These are phyloP conservation scores for Nothophaeocryptopus gaeumannii DNA, from an alignment of 2,329 filamentous ascomycete genomes.

Conservation along the genomic window DNA sequence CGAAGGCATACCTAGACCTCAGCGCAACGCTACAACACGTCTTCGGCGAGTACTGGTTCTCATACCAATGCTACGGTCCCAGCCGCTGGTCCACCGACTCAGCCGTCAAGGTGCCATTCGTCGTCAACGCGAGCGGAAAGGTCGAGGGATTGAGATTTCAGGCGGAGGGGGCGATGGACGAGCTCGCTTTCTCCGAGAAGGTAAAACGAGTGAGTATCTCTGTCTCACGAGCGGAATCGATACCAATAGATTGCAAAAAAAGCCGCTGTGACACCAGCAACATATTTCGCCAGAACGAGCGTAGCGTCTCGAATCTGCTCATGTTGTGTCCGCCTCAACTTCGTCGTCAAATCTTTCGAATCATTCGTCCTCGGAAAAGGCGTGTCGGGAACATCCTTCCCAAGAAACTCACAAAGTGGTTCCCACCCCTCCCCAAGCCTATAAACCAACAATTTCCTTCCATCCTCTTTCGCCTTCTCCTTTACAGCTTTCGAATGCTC, in stretches of 20 bases:
- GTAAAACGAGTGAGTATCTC: conserved; percentile 1
- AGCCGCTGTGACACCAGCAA: too few species aligned
- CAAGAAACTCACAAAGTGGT: conserved; percentile 31
- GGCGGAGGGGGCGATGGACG: conserved; percentile 10
- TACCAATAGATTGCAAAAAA: too few species aligned
- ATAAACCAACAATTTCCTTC: conserved; percentile 20
- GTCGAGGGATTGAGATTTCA: conserved; percentile 14
- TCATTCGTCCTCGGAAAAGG: conserved; percentile 23
- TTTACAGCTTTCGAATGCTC: conserved; percentile 2
- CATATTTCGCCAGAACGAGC: too few species aligned
- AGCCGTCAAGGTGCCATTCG: conserved; percentile 15
- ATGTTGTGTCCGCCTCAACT: too few species aligned
- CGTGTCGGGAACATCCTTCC: conserved; percentile 21
- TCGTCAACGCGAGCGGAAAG: conserved; percentile 6
- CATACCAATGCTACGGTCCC: conserved; percentile 4
- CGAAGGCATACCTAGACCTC: neutral
- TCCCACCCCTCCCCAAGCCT: conserved; percentile 29
- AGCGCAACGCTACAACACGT: conserved; percentile 13
- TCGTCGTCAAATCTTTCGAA: conserved; percentile 2
- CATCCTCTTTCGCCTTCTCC: conserved; percentile 6
- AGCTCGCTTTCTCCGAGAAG: conserved; percentile 15
- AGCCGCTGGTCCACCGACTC: conserved; percentile 12
- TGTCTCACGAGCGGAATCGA: too few species aligned
- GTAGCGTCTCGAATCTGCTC: too few species aligned
- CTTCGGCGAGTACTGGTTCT: conserved; percentile 16